These are phyloP conservation scores for Dactylella cylindrospora DNA, from an alignment of 2,329 filamentous ascomycete genomes.

Conservation along the genomic window DNA sequence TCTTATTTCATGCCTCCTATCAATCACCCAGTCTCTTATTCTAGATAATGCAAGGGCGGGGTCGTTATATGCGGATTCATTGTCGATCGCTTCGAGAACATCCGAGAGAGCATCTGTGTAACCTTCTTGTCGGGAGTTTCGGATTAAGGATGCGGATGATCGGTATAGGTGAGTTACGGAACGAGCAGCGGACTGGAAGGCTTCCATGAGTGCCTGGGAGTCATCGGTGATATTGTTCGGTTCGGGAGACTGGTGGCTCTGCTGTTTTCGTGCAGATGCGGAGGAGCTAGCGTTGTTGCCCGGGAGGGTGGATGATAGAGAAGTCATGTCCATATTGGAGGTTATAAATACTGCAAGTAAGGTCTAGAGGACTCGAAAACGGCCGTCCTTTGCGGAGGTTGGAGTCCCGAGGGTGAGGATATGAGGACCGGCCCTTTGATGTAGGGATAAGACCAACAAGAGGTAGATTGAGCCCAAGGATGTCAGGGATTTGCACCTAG, in stretches of 20 bases:
- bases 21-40: constrained; percentile 44
- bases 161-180: constrained; percentile 42
- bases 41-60: constrained; percentile 34
- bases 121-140: constrained; percentile 34
- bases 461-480: too few species aligned
- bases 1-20: constrained; percentile 34
- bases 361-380: too few species aligned
- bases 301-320: constrained; percentile 37
- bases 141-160: constrained; percentile 26
- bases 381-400: too few species aligned
- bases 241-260: constrained; percentile 28
- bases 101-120: constrained; percentile 40
- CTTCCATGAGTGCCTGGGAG: constrained; percentile 31
- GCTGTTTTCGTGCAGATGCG: constrained; percentile 1
- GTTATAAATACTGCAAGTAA: too few species aligned
- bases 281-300: constrained; percentile 9
- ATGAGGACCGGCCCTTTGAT: too few species aligned
- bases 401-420: too few species aligned
- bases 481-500: too few species aligned
- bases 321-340: constrained; percentile 40
- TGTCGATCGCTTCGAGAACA: constrained; percentile 40
- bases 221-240: constrained; percentile 24
- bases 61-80: constrained; percentile 39
- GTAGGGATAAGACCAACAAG: too few species aligned
- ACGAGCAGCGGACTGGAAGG: constrained; percentile 36